A percentile compares a stretch with the other conserved stretches of the same genome.
Evolutionary conservation across 805 yeast genomes (phyloP).

Genomic region (Aciculoconidium aculeatum): DNA sequence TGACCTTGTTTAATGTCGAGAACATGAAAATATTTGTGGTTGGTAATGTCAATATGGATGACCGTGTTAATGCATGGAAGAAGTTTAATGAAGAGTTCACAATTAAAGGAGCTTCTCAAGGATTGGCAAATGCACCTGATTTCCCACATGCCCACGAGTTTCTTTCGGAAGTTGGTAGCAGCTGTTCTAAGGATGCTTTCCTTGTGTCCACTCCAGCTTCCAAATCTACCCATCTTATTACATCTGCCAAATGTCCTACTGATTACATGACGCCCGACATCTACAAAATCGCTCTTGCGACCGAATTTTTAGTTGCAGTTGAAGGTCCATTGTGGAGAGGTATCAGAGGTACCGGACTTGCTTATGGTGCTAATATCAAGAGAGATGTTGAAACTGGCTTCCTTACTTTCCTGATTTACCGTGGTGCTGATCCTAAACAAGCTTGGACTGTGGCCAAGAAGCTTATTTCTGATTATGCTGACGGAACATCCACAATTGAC

Average conservation of each 20-base stretch:
- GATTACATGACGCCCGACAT: slow-evolving; percentile 46
- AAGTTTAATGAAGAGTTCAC: slow-evolving; percentile 21
- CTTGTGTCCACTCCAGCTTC: slow-evolving; percentile 76
- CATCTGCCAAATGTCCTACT: slow-evolving; percentile 56
- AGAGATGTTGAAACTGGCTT: slow-evolving; percentile 61
- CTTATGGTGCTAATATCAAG: slow-evolving; percentile 74
- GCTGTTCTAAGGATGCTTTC: slow-evolving; percentile 49
- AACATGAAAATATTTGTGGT: slow-evolving; percentile 64
- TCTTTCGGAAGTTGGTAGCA: slow-evolving; percentile 50
- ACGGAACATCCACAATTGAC: slow-evolving; percentile 53
- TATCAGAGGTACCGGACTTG: slow-evolving; percentile 89
- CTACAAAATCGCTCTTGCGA: slow-evolving; percentile 64
- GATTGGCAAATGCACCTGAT: slow-evolving; percentile 5
- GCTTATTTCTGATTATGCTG: slow-evolving; percentile 56
- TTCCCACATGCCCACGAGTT: slow-evolving; percentile 52
- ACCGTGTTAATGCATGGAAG: slow-evolving; percentile 60
- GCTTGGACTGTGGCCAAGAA: slow-evolving; percentile 58
- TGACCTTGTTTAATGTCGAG: slow-evolving; percentile 45
- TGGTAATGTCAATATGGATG: slow-evolving; percentile 57
- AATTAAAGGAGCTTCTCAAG: no score
- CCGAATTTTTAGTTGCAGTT: slow-evolving; percentile 73
- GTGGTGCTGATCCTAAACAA: slow-evolving; percentile 77
- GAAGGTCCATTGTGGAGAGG: slow-evolving; percentile 99
- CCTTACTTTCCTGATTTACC: slow-evolving; percentile 60
- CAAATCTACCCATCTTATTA: slow-evolving; percentile 66